Base-by-base conservation (phyloP, 139 green algal genomes). In the Chlamydomonas schloesseri region DNA sequence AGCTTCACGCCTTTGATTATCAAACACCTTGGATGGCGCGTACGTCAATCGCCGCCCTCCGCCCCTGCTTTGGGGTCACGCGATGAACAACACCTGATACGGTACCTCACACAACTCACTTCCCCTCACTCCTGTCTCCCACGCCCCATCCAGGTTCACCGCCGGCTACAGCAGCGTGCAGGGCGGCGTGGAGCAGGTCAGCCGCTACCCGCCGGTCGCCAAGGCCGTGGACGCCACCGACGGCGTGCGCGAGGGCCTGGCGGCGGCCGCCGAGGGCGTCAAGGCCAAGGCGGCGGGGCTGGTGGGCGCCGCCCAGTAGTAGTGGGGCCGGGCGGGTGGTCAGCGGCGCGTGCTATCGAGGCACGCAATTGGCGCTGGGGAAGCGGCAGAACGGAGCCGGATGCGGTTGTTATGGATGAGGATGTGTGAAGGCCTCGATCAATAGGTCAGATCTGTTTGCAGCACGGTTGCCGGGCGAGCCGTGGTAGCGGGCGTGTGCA, bases 151-250 rank as follows among this genome's bases (percentile, higher is more conserved):
- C 42, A 50, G 42, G 42, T 70, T 37, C 79, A 69, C 10, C 46
- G 26, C 79, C 18, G 79, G 79, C 3, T 76, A 37, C 79, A 37
- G 21, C 65, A 69, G 8, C 47, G 79, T 85, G 67, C 67, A 85
- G 78, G 65, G 78, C 78, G 64, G 64, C 65, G 64, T 33, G n/a
- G 78, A 84, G 60, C 60, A 72, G 37, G 62, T 42, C 62, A 28
- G 29, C 42, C 20, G 9, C 17, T 28, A 57, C 42, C 47, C 79
- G 8, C 15, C 70, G 50, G 67, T 75, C 11, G 65, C 64, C 28
- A 26, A 65, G 13, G 78, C 23, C 26, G 64, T 31, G 23, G 34
- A 18, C 47, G 68, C 69, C 31, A n/a, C 24, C 31, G 64, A 85
- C 42, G 67, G 18, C 2, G 8, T 69, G 23, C 29, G 24, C 42